phyloP scores from a whole-genome alignment of 257 asterid species.

The Solanum boliviense region DNA sequence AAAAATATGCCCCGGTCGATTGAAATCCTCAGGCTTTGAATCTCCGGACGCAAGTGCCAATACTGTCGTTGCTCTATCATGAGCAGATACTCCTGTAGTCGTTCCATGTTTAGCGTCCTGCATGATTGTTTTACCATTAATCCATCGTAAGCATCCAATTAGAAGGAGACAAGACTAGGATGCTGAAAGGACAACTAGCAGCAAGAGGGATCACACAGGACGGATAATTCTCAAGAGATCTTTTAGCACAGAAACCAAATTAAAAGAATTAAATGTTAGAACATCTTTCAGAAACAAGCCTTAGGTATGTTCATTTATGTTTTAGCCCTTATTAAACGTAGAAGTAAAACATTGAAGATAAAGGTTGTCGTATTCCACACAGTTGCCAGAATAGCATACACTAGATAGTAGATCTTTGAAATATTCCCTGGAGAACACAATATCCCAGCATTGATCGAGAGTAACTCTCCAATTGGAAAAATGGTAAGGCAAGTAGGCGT shows the following conservation, averaged over 20 bases:
- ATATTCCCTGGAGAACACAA: background rate
- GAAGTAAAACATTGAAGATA: background rate
- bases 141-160: background rate
- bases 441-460: background rate
- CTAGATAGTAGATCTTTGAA: background rate
- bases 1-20: constrained; percentile 97
- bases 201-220: background rate
- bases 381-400: background rate
- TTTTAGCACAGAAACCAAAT: background rate
- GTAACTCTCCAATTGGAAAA: background rate
- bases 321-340: background rate
- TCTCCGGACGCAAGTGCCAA: constrained; percentile 74
- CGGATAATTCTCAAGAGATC: background rate
- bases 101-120: constrained; percentile 96
- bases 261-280: background rate
- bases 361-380: background rate
- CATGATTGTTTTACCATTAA: constrained; percentile 2
- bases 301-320: background rate
- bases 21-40: constrained; percentile 84
- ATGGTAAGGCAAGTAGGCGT: background rate
- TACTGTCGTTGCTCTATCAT: constrained; percentile 84
- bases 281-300: background rate
- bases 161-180: background rate
- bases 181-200: background rate
- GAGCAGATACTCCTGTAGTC: constrained; percentile 94